These are phyloP conservation scores for Penicillium sp. DNA, from an alignment of 2,329 filamentous ascomycete genomes.

Conservation along the genomic window DNA sequence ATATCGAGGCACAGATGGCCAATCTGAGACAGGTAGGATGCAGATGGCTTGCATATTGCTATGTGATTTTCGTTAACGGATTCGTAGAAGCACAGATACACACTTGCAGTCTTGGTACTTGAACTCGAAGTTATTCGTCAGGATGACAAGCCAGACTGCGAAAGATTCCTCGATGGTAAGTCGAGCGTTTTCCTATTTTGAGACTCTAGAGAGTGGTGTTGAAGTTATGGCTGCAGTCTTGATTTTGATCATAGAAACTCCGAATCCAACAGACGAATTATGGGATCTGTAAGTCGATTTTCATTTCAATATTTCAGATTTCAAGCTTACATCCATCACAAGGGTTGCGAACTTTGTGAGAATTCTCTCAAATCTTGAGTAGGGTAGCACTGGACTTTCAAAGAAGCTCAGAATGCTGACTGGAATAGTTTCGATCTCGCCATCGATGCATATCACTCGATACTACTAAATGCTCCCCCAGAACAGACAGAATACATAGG, in stretches of 20 bases:
- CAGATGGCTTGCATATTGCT: too few relatives aligned
- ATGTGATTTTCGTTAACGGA: background rate
- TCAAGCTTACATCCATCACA: background rate
- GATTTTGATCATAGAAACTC: background rate
- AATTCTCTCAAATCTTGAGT: background rate
- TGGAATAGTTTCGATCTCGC: background rate
- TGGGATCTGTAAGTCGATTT: background rate
- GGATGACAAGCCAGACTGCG: background rate
- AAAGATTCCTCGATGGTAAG: background rate
- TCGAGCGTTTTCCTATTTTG: background rate
- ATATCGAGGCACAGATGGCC: background rate
- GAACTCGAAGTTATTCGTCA: background rate
- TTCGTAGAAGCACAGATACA: background rate
- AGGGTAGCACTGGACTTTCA: background rate
- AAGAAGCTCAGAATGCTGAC: background rate
- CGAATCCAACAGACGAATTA: background rate
- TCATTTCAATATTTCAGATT: background rate
- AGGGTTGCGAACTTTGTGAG: background rate
- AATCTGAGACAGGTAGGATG: background rate
- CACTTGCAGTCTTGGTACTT: background rate
- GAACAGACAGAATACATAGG: background rate
- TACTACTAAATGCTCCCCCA: background rate
- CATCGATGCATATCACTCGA: background rate
- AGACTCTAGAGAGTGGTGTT: background rate
- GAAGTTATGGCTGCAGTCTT: background rate